These are phyloP conservation scores for Ogataea nakhonphanomensis DNA, from an alignment of 805 yeast species.

Conservation along the genomic window DNA sequence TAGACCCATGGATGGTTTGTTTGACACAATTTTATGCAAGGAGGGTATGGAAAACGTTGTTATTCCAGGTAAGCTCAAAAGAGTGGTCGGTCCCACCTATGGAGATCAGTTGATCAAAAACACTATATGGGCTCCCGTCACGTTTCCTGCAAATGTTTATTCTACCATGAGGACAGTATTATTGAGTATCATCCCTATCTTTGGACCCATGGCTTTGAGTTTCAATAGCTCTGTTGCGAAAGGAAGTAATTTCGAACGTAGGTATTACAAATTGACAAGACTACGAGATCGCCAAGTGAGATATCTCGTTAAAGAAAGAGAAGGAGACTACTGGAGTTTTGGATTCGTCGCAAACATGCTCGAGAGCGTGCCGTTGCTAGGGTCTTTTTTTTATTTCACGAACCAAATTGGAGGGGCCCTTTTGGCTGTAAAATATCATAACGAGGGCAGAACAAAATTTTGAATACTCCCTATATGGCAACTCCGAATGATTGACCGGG, in stretches of 20 bases:
- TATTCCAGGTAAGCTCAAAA: conserved; percentile 32
- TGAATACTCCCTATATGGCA: not conserved
- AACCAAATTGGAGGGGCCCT: conserved; percentile 63
- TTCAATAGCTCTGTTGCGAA: conserved; percentile 20
- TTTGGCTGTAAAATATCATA: conserved; percentile 43
- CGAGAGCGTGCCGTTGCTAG: conserved; percentile 42
- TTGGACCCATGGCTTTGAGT: conserved; percentile 21
- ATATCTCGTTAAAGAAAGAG: conserved; percentile 27
- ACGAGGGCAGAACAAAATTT: conserved; percentile 19
- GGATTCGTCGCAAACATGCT: conserved; percentile 51
- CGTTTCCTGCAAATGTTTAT: conserved; percentile 9
- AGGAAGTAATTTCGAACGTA: conserved; percentile 17
- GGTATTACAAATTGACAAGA: conserved; percentile 25
- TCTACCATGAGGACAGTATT: conserved; percentile 15
- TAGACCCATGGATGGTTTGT: conserved; percentile 24
- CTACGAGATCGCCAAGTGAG: conserved; percentile 27
- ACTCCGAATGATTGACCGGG: too few species aligned
- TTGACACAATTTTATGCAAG: conserved; percentile 28
- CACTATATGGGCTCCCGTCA: conserved; percentile 18
- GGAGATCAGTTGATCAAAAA: conserved; percentile 20
- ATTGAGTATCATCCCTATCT: conserved; percentile 23
- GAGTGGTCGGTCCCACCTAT: conserved; percentile 28
- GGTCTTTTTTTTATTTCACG: conserved; percentile 54
- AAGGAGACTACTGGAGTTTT: conserved; percentile 43
- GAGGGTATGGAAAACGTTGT: conserved; percentile 28